Percentiles rank a stretch among this genome's conserved stretches.
Conservation (phyloP, 2,329 filamentous ascomycete genomes). For the Thermomyces lanuginosus region DNA sequence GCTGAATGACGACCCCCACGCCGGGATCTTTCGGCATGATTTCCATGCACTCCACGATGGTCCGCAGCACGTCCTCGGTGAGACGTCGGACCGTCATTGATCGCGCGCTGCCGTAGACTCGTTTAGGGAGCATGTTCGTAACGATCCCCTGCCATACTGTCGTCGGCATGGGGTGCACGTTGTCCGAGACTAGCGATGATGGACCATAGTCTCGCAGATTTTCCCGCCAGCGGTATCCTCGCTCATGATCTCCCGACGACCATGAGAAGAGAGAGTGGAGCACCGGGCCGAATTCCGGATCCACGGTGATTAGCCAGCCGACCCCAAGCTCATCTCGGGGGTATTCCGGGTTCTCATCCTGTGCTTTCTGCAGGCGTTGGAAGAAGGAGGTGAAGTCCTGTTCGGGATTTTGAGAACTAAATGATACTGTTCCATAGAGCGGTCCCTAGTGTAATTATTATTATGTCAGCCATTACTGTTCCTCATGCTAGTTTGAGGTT, state of each 20-base stretch:
- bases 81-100: conserved; percentile 12
- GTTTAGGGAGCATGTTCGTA: conserved; percentile 7
- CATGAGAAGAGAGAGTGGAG: conserved; percentile 17
- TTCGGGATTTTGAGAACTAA: conserved; percentile 16
- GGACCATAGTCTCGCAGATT: too few species aligned
- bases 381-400: conserved; percentile 10
- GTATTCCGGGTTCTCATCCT: conserved; percentile 11
- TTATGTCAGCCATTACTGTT: neutral
- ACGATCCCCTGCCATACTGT: conserved; percentile 10
- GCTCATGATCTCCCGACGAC: conserved; percentile 17
- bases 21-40: conserved; percentile 11
- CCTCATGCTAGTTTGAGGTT: neutral
- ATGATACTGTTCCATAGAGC: conserved; percentile 18
- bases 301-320: conserved; percentile 14
- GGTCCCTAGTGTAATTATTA: conserved; percentile 8
- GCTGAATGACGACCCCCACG: conserved; percentile 16
- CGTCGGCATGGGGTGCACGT: conserved; percentile 13
- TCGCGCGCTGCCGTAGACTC: conserved; percentile 4
- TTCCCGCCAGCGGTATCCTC: conserved; percentile 14
- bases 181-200: conserved; percentile 4
- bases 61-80: conserved; percentile 12
- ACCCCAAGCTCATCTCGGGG: conserved; percentile 7
- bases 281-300: conserved; percentile 15
- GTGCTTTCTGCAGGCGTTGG: too few species aligned
- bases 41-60: conserved; percentile 12